Evolutionary conservation across 192 early-diverging fungal species (phyloP), one percentile per base, ranked within the genome.

Genomic region (Anaeromyces robustus): DNA sequence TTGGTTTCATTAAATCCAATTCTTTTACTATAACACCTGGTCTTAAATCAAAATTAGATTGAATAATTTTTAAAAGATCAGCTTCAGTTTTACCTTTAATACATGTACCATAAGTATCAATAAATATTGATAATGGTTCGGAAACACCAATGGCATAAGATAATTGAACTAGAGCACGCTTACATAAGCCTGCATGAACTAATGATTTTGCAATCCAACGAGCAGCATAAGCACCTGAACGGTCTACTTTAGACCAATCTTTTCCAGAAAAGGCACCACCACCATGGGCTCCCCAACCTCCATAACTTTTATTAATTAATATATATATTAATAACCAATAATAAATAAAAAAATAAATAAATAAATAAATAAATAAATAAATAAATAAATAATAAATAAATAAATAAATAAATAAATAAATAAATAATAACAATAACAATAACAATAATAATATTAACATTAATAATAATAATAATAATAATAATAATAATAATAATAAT

Each of bases 211-310:
- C 95, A 84, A 99, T 94, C 94, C 96, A 98, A 84, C 96, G 95
- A 79, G 94, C 95, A 78, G 96, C 94, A 88, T 98, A 99, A 81
- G 96, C 96, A 85, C 95, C 96, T 34, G 95, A 97, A 88, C 97
- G 94, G 87, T 97, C 96, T 85, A 99, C 96, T 94, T 98, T 98
- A 92, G 95, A 97, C 93, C 95, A 98, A 91, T 98, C 97, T 92
- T 99, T 99, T 81, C 97, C 97, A 81, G 96, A 97, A 94, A 99
- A 98, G 86, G 96, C 96, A 92, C 97, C 97, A 85, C 97, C 96
- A 87, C 93, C 96, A 92, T 97, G 95, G 81, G 94, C 94, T 87
- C 93, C 94, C 88, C 94, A 94, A 85, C 96, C 96, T 81, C 96
- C 96, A 88, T 96, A 97, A 82, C 43, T n/a, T n/a, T n/a, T n/a